A percentile compares a stretch with the other conserved stretches of the same genome.
Evolutionary conservation across 169 alveolate species (phyloP).

Genomic region (Plasmodium chabaudi): DNA sequence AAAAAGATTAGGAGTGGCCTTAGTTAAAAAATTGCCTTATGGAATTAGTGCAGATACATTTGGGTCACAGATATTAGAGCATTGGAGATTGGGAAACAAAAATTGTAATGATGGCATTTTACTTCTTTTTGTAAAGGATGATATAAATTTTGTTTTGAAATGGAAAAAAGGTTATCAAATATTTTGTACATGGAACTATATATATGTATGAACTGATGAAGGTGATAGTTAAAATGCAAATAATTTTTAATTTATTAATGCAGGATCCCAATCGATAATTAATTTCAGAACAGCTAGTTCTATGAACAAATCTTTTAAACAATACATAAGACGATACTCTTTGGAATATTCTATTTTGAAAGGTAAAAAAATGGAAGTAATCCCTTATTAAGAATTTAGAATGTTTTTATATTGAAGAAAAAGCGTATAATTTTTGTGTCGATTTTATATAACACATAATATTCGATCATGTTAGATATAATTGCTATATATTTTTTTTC

Average conservation of each 20-base stretch:
- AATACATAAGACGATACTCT: slow-evolving; percentile 52
- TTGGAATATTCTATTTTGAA: slow-evolving; percentile 64
- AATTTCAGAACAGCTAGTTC: slow-evolving; percentile 71
- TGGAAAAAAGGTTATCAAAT: slow-evolving; percentile 62
- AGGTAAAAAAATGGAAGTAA: slow-evolving; percentile 27
- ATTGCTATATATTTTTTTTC: not conserved
- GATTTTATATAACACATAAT: no score
- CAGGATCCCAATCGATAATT: slow-evolving; percentile 67
- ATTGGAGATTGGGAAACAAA: slow-evolving; percentile 58
- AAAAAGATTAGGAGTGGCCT: slow-evolving; percentile 66
- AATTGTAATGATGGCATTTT: slow-evolving; percentile 64
- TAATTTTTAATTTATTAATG: not conserved
- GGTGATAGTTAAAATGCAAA: not conserved
- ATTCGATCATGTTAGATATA: no score
- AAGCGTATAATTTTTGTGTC: no score
- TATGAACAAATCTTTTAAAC: slow-evolving; percentile 64
- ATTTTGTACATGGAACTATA: no score
- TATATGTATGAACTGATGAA: no score
- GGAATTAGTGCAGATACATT: slow-evolving; percentile 73
- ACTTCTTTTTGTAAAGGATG: slow-evolving; percentile 68
- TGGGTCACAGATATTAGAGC: slow-evolving; percentile 47
- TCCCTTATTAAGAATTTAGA: not conserved
- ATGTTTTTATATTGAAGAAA: not conserved
- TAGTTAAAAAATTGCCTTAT: slow-evolving; percentile 46
- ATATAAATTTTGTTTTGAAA: slow-evolving; percentile 47